These are phyloP conservation scores for Candida ipomoeae DNA, from an alignment of 805 yeast genomes.

Conservation along the genomic window DNA sequence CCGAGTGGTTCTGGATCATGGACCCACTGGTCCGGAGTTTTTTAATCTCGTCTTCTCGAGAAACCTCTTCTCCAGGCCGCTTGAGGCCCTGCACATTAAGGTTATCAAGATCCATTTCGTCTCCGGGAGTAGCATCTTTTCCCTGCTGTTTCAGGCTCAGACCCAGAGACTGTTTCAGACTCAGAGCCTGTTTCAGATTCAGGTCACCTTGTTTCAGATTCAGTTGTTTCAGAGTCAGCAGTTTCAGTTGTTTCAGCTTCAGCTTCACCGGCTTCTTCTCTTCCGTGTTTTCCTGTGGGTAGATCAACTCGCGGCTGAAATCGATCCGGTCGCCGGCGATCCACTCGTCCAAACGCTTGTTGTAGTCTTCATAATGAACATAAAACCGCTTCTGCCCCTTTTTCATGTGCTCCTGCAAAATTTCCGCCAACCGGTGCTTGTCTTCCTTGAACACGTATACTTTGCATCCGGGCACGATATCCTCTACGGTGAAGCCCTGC, in stretches of 20 bases:
- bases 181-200: constrained; percentile 10
- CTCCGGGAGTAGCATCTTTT: constrained; percentile 31
- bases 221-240: constrained; percentile 21
- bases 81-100: constrained; percentile 78
- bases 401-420: constrained; percentile 68
- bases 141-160: not conserved
- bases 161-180: constrained; percentile 1
- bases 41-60: constrained; percentile 89
- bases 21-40: constrained; percentile 93
- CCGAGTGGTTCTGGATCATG: constrained; percentile 85
- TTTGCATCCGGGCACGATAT: constrained; percentile 72
- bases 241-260: constrained; percentile 17
- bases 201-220: not conserved
- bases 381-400: constrained; percentile 79
- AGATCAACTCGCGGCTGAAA: constrained; percentile 59
- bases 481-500: constrained; percentile 35
- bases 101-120: constrained; percentile 80
- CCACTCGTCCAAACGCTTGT: constrained; percentile 97
- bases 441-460: constrained; percentile 79
- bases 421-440: constrained; percentile 77
- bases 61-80: constrained; percentile 64
- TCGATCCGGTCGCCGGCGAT: constrained; percentile 69
- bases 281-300: constrained; percentile 62
- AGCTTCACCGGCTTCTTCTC: constrained; percentile 33
- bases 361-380: constrained; percentile 91